Base-by-base conservation (phyloP, 768 basidiomycete genomes). In the Pisolithus sp. region DNA sequence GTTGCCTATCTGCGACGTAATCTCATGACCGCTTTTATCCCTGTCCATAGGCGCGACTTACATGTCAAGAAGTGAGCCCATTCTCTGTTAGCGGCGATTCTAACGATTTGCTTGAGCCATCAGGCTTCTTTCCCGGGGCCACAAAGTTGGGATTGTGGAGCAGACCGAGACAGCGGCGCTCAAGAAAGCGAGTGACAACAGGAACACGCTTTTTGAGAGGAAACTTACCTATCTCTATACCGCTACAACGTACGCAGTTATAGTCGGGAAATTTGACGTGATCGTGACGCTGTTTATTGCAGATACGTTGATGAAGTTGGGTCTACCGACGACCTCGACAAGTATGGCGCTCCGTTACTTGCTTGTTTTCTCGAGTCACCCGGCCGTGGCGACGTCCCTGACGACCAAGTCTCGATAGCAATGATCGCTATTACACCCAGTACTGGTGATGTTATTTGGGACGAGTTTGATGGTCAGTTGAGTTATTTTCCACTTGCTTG, bases 371-470 rank as follows among this genome's bases (percentile, higher is more conserved):
- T 88, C 43, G 86, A 93, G 58, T 45, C 51, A 36, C 46, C 54
- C 2, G 28, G 56, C 59, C 50, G 39, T 8, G 24, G 66, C 2
- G 48, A 48, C 24, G 26, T 46, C 28, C 48, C 45, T 15, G 62
- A 57, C 23, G 66, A 60, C 5, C 59, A 75, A 47, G 76, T 81
- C 4, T 69, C 60, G 1, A 76, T 97, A 38, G 85, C 85, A 7
- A 73, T 97, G 68, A 76, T 97, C 31, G 79, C 81, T 15, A 82
- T 96, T 15, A 82, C 83, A 51, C 90, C 93, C 1, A 83, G 83
- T 44, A 96, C 93, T 0, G 95, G 95, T 1, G 94, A 96, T 57
- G 86, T 99, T 3, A 71, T 92, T 2, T 98, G 91, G 82, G 95
- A 99, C 61, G 82, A 89, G 50, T 95, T 94, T 61, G 76, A 87